Evolutionary conservation across 768 basidiomycete species (phyloP).

Genomic region (Coprinellus aureogranulatus): DNA sequence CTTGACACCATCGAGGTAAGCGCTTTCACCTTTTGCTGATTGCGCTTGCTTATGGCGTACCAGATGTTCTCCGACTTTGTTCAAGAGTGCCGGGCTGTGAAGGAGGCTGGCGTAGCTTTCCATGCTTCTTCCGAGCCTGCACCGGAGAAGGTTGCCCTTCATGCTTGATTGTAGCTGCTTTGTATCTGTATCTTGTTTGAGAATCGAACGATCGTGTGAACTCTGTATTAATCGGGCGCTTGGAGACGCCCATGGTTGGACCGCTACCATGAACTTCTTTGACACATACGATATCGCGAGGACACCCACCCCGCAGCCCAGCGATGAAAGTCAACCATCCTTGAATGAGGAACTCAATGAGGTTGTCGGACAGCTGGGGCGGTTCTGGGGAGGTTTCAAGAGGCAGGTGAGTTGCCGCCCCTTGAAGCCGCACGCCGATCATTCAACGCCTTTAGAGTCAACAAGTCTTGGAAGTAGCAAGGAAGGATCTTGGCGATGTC

Average conservation of each 20-base stretch:
- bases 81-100: slow-evolving; percentile 68
- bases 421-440: not conserved
- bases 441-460: slow-evolving; percentile 52
- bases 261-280: slow-evolving; percentile 63
- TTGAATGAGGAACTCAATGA: slow-evolving; percentile 87
- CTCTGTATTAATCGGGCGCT: not conserved
- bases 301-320: slow-evolving; percentile 44
- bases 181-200: not conserved
- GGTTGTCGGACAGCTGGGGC: slow-evolving; percentile 81
- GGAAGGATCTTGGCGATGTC: slow-evolving; percentile 69
- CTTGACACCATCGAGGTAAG: slow-evolving; percentile 98
- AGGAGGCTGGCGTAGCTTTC: slow-evolving; percentile 27
- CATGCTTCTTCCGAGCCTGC: slow-evolving; percentile 19
- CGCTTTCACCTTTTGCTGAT: too few species aligned
- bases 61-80: slow-evolving; percentile 98
- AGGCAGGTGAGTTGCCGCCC: slow-evolving; percentile 62
- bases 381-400: slow-evolving; percentile 89
- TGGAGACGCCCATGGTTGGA: slow-evolving; percentile 2
- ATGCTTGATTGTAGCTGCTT: slow-evolving; percentile 9
- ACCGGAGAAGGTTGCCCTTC: slow-evolving; percentile 11
- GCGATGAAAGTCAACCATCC: slow-evolving; percentile 41
- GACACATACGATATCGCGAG: slow-evolving; percentile 64
- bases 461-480: slow-evolving; percentile 61
- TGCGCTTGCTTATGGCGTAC: too few species aligned
- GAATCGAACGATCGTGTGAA: slow-evolving; percentile 8